A percentile compares a stretch with the other conserved stretches of the same genome.
Conservation (phyloP, 2,329 filamentous ascomycete species). For the Penicillium sp. region DNA sequence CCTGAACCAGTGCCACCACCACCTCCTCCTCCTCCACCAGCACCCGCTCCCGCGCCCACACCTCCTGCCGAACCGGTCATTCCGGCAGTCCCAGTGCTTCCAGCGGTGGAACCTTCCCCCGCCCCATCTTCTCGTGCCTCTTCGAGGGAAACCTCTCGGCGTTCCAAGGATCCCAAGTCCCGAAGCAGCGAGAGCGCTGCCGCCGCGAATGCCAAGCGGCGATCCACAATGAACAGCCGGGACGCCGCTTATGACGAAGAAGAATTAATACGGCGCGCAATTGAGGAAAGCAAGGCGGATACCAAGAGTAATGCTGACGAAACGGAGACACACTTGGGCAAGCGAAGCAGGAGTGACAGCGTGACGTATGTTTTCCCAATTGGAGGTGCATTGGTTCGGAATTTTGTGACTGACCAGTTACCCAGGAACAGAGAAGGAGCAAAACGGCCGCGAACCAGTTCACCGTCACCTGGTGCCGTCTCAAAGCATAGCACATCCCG, state of each 20-base stretch:
- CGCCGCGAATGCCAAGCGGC: slow-evolving; percentile 67
- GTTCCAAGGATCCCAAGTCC: slow-evolving; percentile 42
- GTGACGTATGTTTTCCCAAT: slow-evolving; percentile 69
- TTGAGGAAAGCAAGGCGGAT: slow-evolving; percentile 92
- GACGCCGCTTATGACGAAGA: slow-evolving; percentile 95
- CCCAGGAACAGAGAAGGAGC: slow-evolving; percentile 64
- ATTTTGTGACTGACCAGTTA: slow-evolving; percentile 26
- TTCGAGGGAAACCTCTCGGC: slow-evolving; percentile 39
- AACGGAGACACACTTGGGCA: slow-evolving; percentile 61
- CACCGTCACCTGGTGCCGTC: slow-evolving; percentile 63
- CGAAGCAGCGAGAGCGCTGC: slow-evolving; percentile 48
- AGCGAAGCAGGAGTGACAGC: slow-evolving; percentile 83
- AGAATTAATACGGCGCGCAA: slow-evolving; percentile 78
- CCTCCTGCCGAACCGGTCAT: not conserved
- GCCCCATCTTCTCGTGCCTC: slow-evolving; percentile 44
- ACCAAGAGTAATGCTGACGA: slow-evolving; percentile 55
- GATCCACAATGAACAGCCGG: slow-evolving; percentile 96
- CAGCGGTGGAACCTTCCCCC: slow-evolving; percentile 24
- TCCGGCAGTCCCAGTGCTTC: not conserved
- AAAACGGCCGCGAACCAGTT: slow-evolving; percentile 81
- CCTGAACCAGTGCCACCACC: slow-evolving; percentile 21
- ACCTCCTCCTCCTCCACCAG: not conserved
- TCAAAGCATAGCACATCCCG: slow-evolving; percentile 49
- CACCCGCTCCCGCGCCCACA: not conserved
- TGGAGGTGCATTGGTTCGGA: slow-evolving; percentile 18